Base-by-base conservation (phyloP, 768 basidiomycete species). In the Hericium rajendrae region DNA sequence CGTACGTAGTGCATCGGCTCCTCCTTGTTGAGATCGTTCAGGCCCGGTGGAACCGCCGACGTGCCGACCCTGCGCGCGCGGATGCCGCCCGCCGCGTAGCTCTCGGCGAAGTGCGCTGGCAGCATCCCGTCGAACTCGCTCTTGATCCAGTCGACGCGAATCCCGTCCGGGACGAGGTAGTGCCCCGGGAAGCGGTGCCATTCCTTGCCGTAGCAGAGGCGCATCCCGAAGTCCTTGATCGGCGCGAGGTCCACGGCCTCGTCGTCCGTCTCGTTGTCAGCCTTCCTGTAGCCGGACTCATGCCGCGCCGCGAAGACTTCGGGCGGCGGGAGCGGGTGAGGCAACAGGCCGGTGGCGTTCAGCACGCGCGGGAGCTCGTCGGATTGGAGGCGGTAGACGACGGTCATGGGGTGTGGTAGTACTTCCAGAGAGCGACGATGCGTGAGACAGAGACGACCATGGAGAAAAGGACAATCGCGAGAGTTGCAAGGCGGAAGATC, bases 141-240 rank as follows among this genome's bases (percentile, higher is more conserved):
- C 74, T 93, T 90, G 69, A 98, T 75, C 71, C 93, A 97, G 57
- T 86, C 79, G n/a, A 95, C 83, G 26, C 82, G 77, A 57, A 98
- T 73, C 26, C 83, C 88, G 57, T 85, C 80, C 1, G 94, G 94
- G 20, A 98, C 79, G 51, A 95, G 78, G 70, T 88, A 97, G 68
- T 88, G 87, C 3, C 91, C 83, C 2, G 94, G 90, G 76, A 93
- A 99, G 22, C 95, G 80, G 67, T 97, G 77, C 97, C 97, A 99
- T 71, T 99, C 97, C 69, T 94, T 94, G 51, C 87, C 91, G 53
- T 88, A 76, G 71, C 97, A 99, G 1, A 99, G 67, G 28, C 77
- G 82, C 57, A 98, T 72, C 57, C 84, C 79, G 64, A 94, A 82
- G 12, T 81, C 75, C 57, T 76, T 76, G 66, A 97, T 74, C 0